phyloP scores from a whole-genome alignment of 116 monocot species.

The Iris pallida region DNA sequence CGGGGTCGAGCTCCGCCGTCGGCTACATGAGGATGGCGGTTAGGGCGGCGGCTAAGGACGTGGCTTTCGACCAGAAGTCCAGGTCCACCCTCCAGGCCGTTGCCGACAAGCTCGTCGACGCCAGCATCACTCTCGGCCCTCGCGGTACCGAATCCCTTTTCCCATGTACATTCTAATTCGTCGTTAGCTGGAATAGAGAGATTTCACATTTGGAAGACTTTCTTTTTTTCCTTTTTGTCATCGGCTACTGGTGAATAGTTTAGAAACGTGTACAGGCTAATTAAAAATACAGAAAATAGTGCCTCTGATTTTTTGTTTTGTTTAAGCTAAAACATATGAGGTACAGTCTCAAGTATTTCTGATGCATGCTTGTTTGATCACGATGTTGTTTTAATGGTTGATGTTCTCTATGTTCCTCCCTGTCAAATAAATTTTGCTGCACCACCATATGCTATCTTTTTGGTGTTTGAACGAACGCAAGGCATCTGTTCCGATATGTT shows the following conservation, averaged over 20 bases:
- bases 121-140: conserved; percentile 89
- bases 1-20: conserved; percentile 3
- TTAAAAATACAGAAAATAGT: too few relatives aligned
- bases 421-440: too few relatives aligned
- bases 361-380: too few relatives aligned
- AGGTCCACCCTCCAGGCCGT: conserved; percentile 62
- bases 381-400: too few relatives aligned
- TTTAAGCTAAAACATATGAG: too few relatives aligned
- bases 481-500: too few relatives aligned
- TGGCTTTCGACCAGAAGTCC: conserved; percentile 84
- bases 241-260: neutral
- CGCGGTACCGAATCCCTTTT: conserved; percentile 39
- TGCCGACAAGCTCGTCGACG: conserved; percentile 86
- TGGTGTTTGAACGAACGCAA: too few relatives aligned
- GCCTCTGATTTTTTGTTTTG: too few relatives aligned
- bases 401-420: too few relatives aligned
- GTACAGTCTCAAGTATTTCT: too few relatives aligned
- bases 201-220: neutral
- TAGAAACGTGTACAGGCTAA: too few relatives aligned
- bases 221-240: neutral
- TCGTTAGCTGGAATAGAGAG: neutral
- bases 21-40: conserved; percentile 31
- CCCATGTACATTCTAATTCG: neutral
- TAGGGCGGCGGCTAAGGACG: conserved; percentile 63
- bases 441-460: too few relatives aligned